These are phyloP conservation scores for Xylaria nigripes DNA, from an alignment of 495 filamentous ascomycete species.

Conservation along the genomic window DNA sequence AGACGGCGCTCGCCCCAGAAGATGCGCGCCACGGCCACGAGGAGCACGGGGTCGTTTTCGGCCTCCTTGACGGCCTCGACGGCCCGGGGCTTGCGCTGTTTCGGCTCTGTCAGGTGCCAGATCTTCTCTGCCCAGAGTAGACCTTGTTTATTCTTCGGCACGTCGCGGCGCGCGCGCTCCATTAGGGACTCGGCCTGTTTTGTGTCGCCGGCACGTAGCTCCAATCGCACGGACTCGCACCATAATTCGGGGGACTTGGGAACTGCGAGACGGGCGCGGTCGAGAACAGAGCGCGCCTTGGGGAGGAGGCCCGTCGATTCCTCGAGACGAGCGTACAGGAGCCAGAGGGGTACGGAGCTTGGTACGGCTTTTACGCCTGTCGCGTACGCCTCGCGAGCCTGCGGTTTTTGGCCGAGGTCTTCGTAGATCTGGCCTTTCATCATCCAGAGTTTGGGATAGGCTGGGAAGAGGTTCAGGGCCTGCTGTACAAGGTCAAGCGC, in stretches of 20 bases:
- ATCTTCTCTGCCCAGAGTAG: slow-evolving; percentile 90
- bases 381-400: slow-evolving; percentile 85
- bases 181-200: slow-evolving; percentile 80
- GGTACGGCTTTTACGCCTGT: slow-evolving; percentile 82
- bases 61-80: slow-evolving; percentile 95
- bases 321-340: slow-evolving; percentile 79
- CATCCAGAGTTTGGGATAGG: slow-evolving; percentile 88
- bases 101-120: slow-evolving; percentile 83
- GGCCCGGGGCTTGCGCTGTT: slow-evolving; percentile 81
- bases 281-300: slow-evolving; percentile 86
- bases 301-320: slow-evolving; percentile 77
- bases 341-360: slow-evolving; percentile 77
- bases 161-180: slow-evolving; percentile 85
- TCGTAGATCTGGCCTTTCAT: slow-evolving; percentile 98
- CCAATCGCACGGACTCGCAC: slow-evolving; percentile 84
- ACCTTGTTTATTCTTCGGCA: slow-evolving; percentile 65
- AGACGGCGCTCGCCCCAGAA: slow-evolving; percentile 61
- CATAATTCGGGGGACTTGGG: slow-evolving; percentile 81
- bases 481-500: slow-evolving; percentile 82
- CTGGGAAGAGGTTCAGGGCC: slow-evolving; percentile 80
- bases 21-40: slow-evolving; percentile 51
- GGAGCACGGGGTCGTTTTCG: slow-evolving; percentile 80
- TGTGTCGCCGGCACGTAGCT: slow-evolving; percentile 78
- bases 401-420: slow-evolving; percentile 59
- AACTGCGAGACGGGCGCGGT: slow-evolving; percentile 75